Evolutionary conservation across 2,329 filamentous ascomycete species (phyloP).

Genomic region (Aureobasidium vineae): DNA sequence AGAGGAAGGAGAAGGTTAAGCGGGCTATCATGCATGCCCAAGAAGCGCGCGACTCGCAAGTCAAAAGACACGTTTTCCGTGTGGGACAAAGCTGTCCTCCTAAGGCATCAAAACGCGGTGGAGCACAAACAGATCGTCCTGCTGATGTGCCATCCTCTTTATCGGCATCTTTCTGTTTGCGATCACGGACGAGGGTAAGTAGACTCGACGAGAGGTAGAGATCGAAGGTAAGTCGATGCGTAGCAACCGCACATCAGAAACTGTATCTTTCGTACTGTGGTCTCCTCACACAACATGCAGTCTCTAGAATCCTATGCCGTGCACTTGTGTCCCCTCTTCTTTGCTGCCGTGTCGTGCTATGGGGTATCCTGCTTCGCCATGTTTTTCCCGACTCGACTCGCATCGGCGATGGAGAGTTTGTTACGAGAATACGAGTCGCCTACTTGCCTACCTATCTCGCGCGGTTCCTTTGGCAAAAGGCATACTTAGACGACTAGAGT

Average conservation of each 20-base stretch:
- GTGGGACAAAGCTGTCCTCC: neutral
- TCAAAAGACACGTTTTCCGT: neutral
- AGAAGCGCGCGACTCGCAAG: neutral
- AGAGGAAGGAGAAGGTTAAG: neutral
- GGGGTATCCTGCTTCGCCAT: neutral
- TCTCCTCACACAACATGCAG: neutral
- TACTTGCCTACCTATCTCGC: neutral
- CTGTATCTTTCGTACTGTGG: neutral
- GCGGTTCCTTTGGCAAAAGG: neutral
- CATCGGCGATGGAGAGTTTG: neutral
- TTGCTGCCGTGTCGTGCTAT: neutral
- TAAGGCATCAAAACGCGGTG: neutral
- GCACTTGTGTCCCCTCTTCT: neutral
- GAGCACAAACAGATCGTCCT: neutral
- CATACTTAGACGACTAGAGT: neutral
- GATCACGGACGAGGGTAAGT: neutral
- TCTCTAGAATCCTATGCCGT: neutral
- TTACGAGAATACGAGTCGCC: neutral
- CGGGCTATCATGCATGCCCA: neutral
- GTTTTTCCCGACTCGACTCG: neutral
- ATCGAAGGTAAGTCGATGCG: constrained; percentile 5
- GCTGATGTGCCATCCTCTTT: neutral
- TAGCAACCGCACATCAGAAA: neutral
- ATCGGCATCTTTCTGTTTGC: neutral
- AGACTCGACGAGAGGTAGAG: neutral